Evolutionary conservation across 1,284 basidiomycete genomes (phyloP).

Genomic region (Fereydounia khargensis): DNA sequence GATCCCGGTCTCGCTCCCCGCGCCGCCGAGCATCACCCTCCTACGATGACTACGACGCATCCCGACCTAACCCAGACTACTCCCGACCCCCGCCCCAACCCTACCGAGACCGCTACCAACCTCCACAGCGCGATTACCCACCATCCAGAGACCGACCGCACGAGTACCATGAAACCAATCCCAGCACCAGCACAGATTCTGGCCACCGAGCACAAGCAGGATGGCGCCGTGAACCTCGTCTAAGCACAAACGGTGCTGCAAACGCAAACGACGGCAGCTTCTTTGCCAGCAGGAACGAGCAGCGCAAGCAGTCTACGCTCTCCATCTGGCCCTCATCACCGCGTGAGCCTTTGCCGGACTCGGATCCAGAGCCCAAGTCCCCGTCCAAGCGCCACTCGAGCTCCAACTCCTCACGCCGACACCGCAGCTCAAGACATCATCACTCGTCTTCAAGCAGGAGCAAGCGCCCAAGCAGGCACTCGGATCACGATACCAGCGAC

Average conservation of each 20-base stretch:
- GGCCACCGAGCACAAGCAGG: too few relatives aligned
- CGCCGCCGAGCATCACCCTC: not conserved
- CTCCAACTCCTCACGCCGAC: not conserved
- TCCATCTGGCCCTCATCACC: conserved; percentile 46
- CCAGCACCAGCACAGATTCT: too few relatives aligned
- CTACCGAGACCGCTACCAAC: not conserved
- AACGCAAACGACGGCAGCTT: conserved; percentile 8
- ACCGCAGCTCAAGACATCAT: too few relatives aligned
- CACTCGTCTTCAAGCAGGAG: too few relatives aligned
- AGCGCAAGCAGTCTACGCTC: conserved; percentile 34
- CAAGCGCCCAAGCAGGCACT: not conserved
- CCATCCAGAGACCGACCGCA: too few relatives aligned
- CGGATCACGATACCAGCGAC: not conserved
- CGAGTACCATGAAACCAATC: too few relatives aligned
- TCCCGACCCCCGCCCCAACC: not conserved
- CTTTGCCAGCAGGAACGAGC: conserved; percentile 32
- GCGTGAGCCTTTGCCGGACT: conserved; percentile 22
- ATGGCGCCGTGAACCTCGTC: too few relatives aligned
- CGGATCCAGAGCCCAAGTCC: too few relatives aligned
- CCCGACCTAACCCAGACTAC: too few relatives aligned
- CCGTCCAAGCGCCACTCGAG: not conserved
- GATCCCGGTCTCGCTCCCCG: too few relatives aligned
- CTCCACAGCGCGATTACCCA: not conserved
- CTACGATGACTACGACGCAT: not conserved
- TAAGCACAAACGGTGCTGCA: too few relatives aligned